Conservation (phyloP, 2,329 filamentous ascomycete species). For the Ophiostoma tasmaniense region DNA sequence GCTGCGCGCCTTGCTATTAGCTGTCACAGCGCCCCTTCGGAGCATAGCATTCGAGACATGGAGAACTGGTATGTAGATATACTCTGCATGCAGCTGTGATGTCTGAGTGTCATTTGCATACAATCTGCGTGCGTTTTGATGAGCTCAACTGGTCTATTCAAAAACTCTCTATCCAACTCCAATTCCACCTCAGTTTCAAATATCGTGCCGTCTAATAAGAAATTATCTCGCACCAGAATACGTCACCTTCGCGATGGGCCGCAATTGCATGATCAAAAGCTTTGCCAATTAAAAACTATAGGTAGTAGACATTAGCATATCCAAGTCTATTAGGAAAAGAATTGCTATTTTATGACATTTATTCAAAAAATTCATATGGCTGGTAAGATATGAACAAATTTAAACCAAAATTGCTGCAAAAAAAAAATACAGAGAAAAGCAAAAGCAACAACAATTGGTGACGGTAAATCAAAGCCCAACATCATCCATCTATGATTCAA, state of each 20-base stretch:
- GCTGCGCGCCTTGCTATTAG: slow-evolving; percentile 5
- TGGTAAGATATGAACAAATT: too few species aligned
- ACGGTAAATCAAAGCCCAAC: neutral
- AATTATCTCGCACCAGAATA: neutral
- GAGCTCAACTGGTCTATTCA: too few species aligned
- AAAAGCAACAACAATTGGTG: neutral
- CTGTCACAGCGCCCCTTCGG: neutral
- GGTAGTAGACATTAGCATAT: neutral
- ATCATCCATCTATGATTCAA: slow-evolving; percentile 13
- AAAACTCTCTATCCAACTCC: too few species aligned
- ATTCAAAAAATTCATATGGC: too few species aligned
- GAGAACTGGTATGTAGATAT: neutral
- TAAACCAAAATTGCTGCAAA: too few species aligned
- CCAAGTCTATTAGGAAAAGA: neutral
- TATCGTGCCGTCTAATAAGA: neutral
- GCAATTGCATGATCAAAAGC: neutral
- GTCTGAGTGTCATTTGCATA: neutral
- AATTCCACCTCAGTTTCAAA: neutral
- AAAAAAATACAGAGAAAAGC: neutral
- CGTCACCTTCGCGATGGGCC: neutral
- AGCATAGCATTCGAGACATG: slow-evolving; percentile 1
- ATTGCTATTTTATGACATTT: neutral
- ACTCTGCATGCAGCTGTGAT: neutral
- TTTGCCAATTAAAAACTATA: too few species aligned
- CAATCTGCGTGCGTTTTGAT: neutral